These are phyloP conservation scores for Thalassiosira mediterranea DNA, from an alignment of 352 stramenopile species.

Conservation along the genomic window DNA sequence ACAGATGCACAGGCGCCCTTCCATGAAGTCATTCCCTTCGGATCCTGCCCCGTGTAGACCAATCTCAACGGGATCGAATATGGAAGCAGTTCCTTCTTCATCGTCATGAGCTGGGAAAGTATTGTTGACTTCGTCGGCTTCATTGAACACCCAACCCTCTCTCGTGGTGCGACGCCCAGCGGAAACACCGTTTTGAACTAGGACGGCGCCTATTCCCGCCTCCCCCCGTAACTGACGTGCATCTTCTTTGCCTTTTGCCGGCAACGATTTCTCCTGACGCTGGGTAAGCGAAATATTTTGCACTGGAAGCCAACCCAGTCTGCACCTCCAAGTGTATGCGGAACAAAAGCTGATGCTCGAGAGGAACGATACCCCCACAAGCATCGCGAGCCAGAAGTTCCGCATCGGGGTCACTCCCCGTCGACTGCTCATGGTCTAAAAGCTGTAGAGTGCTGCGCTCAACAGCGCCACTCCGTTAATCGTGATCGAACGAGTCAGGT, in stretches of 20 bases:
- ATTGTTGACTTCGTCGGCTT: too few species aligned
- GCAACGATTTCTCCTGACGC: background rate
- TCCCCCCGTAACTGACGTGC: background rate
- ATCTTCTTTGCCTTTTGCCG: background rate
- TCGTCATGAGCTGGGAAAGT: too few species aligned
- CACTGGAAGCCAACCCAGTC: background rate
- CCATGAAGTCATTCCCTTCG: constrained; percentile 2
- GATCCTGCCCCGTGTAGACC: background rate
- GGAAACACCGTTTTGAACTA: background rate
- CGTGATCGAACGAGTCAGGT: too few species aligned
- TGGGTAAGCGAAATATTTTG: constrained; percentile 5
- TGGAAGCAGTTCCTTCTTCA: too few species aligned
- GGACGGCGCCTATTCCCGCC: background rate
- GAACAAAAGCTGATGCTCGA: too few species aligned
- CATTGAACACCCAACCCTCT: too few species aligned
- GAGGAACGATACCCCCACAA: too few species aligned
- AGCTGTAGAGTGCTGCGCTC: too few species aligned
- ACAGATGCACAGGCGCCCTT: constrained; percentile 11
- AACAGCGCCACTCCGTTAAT: too few species aligned
- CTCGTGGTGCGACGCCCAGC: background rate
- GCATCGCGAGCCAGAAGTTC: too few species aligned
- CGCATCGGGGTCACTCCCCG: too few species aligned
- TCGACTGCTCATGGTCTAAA: too few species aligned
- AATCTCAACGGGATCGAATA: background rate
- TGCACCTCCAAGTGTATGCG: constrained; percentile 19